phyloP scores from a whole-genome alignment of 305 asterid genomes.

The Euphrasia arctica region DNA sequence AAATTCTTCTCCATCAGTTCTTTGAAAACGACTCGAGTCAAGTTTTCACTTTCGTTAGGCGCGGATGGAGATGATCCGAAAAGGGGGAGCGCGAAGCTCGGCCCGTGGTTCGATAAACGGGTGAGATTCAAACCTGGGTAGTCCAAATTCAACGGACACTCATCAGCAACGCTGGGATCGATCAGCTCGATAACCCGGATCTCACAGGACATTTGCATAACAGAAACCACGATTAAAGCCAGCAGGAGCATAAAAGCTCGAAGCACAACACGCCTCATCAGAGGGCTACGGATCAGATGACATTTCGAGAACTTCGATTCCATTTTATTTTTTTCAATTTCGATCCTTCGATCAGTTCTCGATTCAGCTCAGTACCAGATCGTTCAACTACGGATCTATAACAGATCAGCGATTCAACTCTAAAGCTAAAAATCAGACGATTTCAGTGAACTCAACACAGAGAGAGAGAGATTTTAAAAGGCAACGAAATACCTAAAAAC shows the following conservation, averaged over 20 bases:
- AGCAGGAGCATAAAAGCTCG: conserved; percentile 58
- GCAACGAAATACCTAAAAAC: conserved; percentile 3
- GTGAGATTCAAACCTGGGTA: conserved; percentile 31
- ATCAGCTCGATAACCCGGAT: conserved; percentile 38
- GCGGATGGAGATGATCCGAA: conserved; percentile 26
- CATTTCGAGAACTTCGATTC: conserved; percentile 49
- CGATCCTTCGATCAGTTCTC: background rate
- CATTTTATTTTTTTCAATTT: conserved; percentile 29
- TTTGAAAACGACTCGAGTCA: conserved; percentile 49
- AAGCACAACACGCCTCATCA: conserved; percentile 50
- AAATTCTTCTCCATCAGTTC: conserved; percentile 53
- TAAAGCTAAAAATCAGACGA: conserved; percentile 22
- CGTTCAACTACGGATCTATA: conserved; percentile 33
- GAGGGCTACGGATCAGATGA: conserved; percentile 46
- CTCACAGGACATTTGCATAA: conserved; percentile 51
- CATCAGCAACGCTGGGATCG: conserved; percentile 27
- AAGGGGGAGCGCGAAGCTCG: conserved; percentile 27
- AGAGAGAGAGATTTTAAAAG: background rate
- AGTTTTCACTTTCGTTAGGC: conserved; percentile 31
- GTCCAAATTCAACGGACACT: conserved; percentile 50
- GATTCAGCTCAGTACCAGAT: conserved; percentile 23
- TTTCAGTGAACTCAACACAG: conserved; percentile 21
- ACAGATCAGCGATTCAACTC: conserved; percentile 28
- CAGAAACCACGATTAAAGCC: conserved; percentile 47
- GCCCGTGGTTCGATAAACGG: conserved; percentile 31